Conservation (phyloP, 2,329 filamentous ascomycete genomes). For the Aspergillus glaucus region DNA sequence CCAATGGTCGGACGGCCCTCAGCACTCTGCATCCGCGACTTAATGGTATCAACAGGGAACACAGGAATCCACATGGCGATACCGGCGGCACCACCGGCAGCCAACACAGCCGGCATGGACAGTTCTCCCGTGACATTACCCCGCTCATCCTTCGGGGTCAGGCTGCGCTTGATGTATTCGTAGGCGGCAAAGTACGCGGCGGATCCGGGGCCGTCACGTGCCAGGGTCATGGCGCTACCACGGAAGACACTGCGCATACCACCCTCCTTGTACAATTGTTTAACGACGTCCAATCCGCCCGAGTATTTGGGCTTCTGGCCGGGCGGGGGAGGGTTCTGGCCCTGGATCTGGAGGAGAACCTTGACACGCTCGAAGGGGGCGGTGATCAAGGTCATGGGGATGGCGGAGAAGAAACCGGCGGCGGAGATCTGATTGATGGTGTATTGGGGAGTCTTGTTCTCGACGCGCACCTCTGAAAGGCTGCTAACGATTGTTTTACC, state of each 20-base stretch:
- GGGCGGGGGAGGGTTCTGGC: slow-evolving; percentile 74
- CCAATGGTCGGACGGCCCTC: slow-evolving; percentile 76
- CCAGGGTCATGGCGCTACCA: slow-evolving; percentile 82
- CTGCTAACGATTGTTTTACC: slow-evolving; percentile 80
- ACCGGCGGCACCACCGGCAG: slow-evolving; percentile 82
- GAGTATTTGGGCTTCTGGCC: slow-evolving; percentile 90
- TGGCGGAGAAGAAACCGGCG: slow-evolving; percentile 94
- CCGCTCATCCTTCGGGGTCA: slow-evolving; percentile 74
- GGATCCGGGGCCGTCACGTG: slow-evolving; percentile 84
- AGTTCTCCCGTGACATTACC: slow-evolving; percentile 71
- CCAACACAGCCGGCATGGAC: slow-evolving; percentile 73
- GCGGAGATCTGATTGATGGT: slow-evolving; percentile 81
- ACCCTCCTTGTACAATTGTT: slow-evolving; percentile 86
- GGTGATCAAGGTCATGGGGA: slow-evolving; percentile 97
- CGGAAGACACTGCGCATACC: slow-evolving; percentile 89
- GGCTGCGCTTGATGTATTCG: slow-evolving; percentile 81
- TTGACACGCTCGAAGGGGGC: slow-evolving; percentile 98
- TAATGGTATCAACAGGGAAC: slow-evolving; percentile 95
- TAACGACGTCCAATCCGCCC: slow-evolving; percentile 82
- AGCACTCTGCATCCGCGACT: slow-evolving; percentile 85
- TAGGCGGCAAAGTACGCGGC: slow-evolving; percentile 97
- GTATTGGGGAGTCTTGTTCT: slow-evolving; percentile 59
- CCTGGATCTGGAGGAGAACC: slow-evolving; percentile 95
- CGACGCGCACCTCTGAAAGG: slow-evolving; percentile 56
- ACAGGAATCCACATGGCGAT: slow-evolving; percentile 99